Evolutionary conservation across 129 eudicot genomes (phyloP).

Genomic region (Tagetes patula): DNA sequence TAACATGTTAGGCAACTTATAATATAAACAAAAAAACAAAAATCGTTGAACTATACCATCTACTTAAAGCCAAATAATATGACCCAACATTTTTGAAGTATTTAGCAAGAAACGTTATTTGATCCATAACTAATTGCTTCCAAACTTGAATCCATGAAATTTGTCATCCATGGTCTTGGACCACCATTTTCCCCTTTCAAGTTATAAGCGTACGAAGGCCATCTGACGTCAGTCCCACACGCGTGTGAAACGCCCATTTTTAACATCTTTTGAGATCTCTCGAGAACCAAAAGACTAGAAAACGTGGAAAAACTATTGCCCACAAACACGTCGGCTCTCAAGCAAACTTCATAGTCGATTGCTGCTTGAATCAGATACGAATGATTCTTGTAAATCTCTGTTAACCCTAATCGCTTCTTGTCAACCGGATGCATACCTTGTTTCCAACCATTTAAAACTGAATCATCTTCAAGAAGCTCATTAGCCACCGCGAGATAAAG

Average conservation of each 20-base stretch:
- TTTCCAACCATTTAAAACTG: slow-evolving; percentile 70
- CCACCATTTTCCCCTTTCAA: slow-evolving; percentile 49
- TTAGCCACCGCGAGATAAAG: slow-evolving; percentile 90
- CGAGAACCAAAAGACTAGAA: slow-evolving; percentile 91
- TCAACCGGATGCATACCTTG: slow-evolving; percentile 70
- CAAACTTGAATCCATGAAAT: slow-evolving; percentile 61
- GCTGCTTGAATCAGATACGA: slow-evolving; percentile 87
- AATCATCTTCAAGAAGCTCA: slow-evolving; percentile 72
- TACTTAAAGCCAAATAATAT: no score
- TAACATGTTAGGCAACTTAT: no score
- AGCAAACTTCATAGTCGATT: slow-evolving; percentile 93
- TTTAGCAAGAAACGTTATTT: slow-evolving; percentile 48
- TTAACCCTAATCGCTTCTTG: slow-evolving; percentile 72
- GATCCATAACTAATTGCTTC: slow-evolving; percentile 85
- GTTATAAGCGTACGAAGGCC: slow-evolving; percentile 96
- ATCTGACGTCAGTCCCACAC: slow-evolving; percentile 49
- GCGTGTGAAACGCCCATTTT: slow-evolving; percentile 35
- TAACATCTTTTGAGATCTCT: slow-evolving; percentile 63
- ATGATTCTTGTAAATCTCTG: slow-evolving; percentile 51
- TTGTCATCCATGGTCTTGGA: slow-evolving; percentile 73
- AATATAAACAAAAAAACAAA: no score
- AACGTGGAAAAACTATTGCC: slow-evolving; percentile 97
- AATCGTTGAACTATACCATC: no score
- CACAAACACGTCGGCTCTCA: slow-evolving; percentile 73
- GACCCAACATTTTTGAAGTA: no score